Conservation (phyloP, 257 asterid species). For the Nicotiana benthamiana region DNA sequence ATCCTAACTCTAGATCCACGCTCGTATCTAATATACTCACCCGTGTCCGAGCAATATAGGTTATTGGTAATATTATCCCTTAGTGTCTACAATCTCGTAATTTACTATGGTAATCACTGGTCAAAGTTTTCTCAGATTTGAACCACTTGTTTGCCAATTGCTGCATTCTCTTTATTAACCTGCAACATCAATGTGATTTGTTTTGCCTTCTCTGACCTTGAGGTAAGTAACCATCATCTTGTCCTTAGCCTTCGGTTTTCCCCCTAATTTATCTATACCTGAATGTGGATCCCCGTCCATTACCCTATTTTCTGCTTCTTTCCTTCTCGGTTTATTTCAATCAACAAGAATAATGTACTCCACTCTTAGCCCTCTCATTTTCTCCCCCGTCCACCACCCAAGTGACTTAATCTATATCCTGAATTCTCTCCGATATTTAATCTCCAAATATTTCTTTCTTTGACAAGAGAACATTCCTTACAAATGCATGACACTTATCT, state of each 20-base stretch:
- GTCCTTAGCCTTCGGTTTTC: background rate
- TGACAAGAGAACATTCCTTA: background rate
- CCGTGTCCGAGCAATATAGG: too few species aligned
- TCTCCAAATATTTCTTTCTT: background rate
- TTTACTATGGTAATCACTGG: background rate
- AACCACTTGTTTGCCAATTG: background rate
- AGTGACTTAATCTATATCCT: background rate
- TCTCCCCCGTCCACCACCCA: background rate
- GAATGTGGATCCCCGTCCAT: background rate
- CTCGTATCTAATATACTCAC: too few species aligned
- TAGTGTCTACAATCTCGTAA: background rate
- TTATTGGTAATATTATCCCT: background rate
- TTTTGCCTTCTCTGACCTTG: background rate
- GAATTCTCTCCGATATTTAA: background rate
- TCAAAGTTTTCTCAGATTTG: background rate
- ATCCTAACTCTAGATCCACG: too few species aligned
- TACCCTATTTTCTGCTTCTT: background rate
- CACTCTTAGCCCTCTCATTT: background rate
- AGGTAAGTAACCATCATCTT: background rate
- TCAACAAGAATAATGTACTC: background rate
- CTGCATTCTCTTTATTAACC: background rate
- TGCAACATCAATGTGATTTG: background rate
- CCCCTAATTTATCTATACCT: background rate
- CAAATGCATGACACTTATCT: background rate
- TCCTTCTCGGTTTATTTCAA: background rate